Evolutionary conservation across 495 filamentous ascomycete genomes (phyloP).

Genomic region (Neurospora tetrasperma): DNA sequence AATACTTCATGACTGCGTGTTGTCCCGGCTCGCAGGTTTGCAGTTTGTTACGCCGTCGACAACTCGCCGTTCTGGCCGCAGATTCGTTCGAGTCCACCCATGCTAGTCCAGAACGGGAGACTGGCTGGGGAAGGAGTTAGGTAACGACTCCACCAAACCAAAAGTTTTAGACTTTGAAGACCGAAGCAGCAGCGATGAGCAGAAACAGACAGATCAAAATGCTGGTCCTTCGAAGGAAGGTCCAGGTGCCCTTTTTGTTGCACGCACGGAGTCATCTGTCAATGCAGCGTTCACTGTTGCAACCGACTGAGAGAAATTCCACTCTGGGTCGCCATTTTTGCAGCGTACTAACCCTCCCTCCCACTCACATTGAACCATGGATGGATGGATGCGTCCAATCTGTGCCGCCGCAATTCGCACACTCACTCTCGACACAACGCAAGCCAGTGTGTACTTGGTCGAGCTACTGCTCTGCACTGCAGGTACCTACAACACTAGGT

Average conservation of each 20-base stretch:
- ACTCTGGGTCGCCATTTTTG: neutral
- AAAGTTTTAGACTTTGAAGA: neutral
- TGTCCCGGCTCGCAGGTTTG: neutral
- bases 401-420: neutral
- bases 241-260: neutral
- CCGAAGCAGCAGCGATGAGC: neutral
- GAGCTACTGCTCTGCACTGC: neutral
- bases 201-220: neutral
- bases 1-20: neutral
- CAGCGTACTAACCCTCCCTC: neutral
- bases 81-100: neutral
- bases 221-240: neutral
- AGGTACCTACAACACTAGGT: neutral
- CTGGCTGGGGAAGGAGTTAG: neutral
- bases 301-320: neutral
- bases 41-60: neutral
- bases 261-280: neutral
- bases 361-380: neutral
- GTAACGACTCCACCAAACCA: neutral
- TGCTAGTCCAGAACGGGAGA: neutral
- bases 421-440: neutral
- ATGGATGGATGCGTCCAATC: neutral
- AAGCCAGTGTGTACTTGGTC: neutral
- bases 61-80: neutral
- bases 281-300: neutral